Evolutionary conservation across 108 stramenopile species (phyloP).

Genomic region (Parietichytrium sp.): DNA sequence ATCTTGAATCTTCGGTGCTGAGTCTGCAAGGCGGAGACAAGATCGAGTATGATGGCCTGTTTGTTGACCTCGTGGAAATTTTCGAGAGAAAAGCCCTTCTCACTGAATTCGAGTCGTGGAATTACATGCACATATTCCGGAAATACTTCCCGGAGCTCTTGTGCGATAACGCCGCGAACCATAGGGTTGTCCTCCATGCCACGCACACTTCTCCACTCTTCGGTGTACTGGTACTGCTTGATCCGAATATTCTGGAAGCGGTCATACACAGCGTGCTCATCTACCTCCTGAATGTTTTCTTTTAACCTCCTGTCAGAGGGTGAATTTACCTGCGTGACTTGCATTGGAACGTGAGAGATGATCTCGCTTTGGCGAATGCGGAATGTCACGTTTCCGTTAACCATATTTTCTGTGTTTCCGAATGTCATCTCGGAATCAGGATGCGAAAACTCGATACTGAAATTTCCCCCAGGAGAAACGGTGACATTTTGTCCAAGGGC

Average conservation of each 20-base stretch:
- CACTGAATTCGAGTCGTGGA: constrained; percentile 44
- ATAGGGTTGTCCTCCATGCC: constrained; percentile 37
- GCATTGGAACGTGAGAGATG: constrained; percentile 52
- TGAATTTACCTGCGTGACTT: constrained; percentile 51
- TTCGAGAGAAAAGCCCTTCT: constrained; percentile 53
- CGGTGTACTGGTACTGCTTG: constrained; percentile 68
- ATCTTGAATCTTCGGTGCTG: constrained; percentile 51
- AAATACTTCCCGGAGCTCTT: constrained; percentile 56
- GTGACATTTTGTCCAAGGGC: not conserved
- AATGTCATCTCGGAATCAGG: constrained; percentile 50
- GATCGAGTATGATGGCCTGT: constrained; percentile 61
- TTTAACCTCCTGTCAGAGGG: constrained; percentile 74
- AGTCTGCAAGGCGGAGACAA: constrained; percentile 64
- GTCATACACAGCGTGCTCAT: constrained; percentile 65
- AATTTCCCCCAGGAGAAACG: constrained; percentile 51
- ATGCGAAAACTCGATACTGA: constrained; percentile 52
- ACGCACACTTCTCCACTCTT: constrained; percentile 63
- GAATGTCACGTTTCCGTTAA: constrained; percentile 50
- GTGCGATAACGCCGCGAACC: constrained; percentile 64
- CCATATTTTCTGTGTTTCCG: constrained; percentile 58
- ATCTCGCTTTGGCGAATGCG: constrained; percentile 31
- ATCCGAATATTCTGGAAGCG: constrained; percentile 63
- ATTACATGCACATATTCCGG: constrained; percentile 58
- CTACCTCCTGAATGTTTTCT: constrained; percentile 59
- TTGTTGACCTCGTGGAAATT: constrained; percentile 66